Conservation (phyloP, 305 asterid species). For the Caryopteris hybrid region DNA sequence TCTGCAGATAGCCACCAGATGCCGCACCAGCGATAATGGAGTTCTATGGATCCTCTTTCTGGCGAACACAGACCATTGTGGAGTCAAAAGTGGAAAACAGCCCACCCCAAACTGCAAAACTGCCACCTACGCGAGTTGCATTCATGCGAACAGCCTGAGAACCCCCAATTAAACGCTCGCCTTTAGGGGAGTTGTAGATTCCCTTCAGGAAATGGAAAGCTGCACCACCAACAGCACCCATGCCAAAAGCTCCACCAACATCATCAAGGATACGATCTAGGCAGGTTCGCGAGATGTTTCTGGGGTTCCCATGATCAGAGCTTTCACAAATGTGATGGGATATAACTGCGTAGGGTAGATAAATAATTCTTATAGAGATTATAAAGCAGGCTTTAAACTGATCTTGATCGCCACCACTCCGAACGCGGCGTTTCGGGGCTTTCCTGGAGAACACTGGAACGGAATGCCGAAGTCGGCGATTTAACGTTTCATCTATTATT, state of each 20-base stretch:
- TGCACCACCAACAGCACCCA: conserved; percentile 61
- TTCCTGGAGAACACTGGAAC: no score
- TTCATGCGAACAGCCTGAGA: conserved; percentile 60
- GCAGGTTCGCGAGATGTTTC: conserved; percentile 60
- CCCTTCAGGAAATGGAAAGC: conserved; percentile 57
- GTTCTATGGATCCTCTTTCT: conserved; percentile 60
- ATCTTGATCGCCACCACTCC: no score
- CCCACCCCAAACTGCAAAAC: conserved; percentile 68
- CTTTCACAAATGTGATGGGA: no score
- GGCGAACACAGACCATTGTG: conserved; percentile 52
- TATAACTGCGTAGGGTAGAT: no score
- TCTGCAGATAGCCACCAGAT: conserved; percentile 55
- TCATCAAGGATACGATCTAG: conserved; percentile 61
- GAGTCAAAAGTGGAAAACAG: conserved; percentile 60
- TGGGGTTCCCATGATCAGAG: conserved; percentile 62
- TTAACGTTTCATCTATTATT: no score
- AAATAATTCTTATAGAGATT: no score
- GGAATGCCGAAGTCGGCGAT: no score
- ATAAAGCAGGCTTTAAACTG: no score
- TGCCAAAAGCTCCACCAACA: conserved; percentile 55
- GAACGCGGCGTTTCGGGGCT: no score
- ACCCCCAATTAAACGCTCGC: conserved; percentile 48
- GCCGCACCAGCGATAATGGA: conserved; percentile 66
- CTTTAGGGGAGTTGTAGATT: conserved; percentile 42
- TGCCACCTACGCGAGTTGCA: conserved; percentile 62